A percentile compares a stretch with the other conserved stretches of the same genome.
Conservation (phyloP, 495 filamentous ascomycete genomes). For the Hyaloscypha finlandica region DNA sequence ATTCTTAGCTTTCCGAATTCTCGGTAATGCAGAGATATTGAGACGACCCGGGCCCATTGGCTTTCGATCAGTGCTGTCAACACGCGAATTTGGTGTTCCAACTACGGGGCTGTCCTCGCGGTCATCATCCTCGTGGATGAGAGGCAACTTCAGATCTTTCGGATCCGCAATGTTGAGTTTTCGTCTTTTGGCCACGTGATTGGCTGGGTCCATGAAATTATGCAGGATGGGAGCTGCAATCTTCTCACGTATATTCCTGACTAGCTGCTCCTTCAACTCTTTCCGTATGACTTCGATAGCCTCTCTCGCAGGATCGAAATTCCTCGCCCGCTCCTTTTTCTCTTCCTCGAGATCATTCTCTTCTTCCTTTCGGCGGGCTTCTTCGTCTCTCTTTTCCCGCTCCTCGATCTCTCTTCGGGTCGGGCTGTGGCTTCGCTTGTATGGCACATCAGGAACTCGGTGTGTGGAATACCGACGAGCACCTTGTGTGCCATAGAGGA, state of each 20-base stretch:
- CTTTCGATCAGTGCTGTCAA: constrained; percentile 52
- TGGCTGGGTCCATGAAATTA: constrained; percentile 79
- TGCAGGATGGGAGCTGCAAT: constrained; percentile 81
- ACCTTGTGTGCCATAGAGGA: constrained; percentile 57
- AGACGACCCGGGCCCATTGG: constrained; percentile 43
- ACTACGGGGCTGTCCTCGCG: constrained; percentile 55
- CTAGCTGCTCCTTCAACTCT: constrained; percentile 82
- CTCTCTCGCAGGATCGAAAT: constrained; percentile 83
- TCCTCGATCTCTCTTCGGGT: constrained; percentile 46
- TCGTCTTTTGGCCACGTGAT: constrained; percentile 72
- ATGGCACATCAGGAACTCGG: constrained; percentile 20
- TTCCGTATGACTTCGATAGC: constrained; percentile 73
- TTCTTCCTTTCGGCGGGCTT: constrained; percentile 64
- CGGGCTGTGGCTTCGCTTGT: constrained; percentile 30
- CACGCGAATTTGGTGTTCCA: constrained; percentile 70
- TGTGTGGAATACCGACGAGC: constrained; percentile 35
- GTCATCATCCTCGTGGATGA: constrained; percentile 45
- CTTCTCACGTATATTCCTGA: constrained; percentile 82
- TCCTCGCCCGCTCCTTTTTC: constrained; percentile 76
- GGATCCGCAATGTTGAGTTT: constrained; percentile 72
- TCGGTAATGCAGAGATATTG: constrained; percentile 66
- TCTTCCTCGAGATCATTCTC: constrained; percentile 82
- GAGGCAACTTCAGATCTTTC: constrained; percentile 45
- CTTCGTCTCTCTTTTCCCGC: constrained; percentile 55
- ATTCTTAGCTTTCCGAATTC: constrained; percentile 68